Percentiles rank a stretch among this genome's conserved stretches.
Conservation (phyloP, 2,329 filamentous ascomycete genomes). For the Pyrenophora tritici-repentis region DNA sequence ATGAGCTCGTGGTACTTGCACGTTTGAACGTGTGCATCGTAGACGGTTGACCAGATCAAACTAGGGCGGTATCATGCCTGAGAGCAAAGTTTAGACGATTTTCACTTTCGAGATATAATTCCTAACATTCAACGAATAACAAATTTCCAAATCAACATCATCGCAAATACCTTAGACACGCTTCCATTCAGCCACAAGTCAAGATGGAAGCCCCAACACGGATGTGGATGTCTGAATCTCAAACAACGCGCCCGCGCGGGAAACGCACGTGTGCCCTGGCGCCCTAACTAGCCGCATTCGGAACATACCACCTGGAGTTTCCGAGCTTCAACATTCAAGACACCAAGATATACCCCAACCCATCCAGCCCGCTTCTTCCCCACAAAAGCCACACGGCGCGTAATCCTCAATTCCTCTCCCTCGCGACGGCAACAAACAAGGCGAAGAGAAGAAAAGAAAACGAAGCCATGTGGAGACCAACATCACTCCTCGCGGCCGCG, state of each 20-base stretch:
- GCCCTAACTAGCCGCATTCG: slow-evolving; percentile 26
- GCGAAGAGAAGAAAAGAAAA: too few relatives aligned
- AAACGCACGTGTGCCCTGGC: slow-evolving; percentile 21
- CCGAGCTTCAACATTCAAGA: slow-evolving; percentile 26
- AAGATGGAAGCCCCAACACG: neutral
- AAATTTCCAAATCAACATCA: too few relatives aligned
- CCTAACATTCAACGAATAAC: too few relatives aligned
- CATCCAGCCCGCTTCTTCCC: slow-evolving; percentile 25
- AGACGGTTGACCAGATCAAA: too few relatives aligned
- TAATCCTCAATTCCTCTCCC: slow-evolving; percentile 18
- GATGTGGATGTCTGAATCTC: slow-evolving; percentile 1
- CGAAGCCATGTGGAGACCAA: slow-evolving; percentile 43
- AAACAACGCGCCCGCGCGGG: slow-evolving; percentile 10
- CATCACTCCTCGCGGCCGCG: slow-evolving; percentile 69
- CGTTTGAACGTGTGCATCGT: too few relatives aligned
- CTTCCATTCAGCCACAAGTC: too few relatives aligned
- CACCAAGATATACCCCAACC: slow-evolving; percentile 20
- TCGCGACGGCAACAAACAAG: slow-evolving; percentile 28
- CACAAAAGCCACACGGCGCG: slow-evolving; percentile 19
- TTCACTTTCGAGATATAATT: too few relatives aligned
- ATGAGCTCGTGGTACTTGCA: neutral
- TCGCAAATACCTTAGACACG: too few relatives aligned
- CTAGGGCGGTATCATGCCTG: too few relatives aligned
- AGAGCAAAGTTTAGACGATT: too few relatives aligned
- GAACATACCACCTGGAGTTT: slow-evolving; percentile 34